phyloP scores from a whole-genome alignment of 805 yeast genomes.

The Diddensiella santjacobensis region DNA sequence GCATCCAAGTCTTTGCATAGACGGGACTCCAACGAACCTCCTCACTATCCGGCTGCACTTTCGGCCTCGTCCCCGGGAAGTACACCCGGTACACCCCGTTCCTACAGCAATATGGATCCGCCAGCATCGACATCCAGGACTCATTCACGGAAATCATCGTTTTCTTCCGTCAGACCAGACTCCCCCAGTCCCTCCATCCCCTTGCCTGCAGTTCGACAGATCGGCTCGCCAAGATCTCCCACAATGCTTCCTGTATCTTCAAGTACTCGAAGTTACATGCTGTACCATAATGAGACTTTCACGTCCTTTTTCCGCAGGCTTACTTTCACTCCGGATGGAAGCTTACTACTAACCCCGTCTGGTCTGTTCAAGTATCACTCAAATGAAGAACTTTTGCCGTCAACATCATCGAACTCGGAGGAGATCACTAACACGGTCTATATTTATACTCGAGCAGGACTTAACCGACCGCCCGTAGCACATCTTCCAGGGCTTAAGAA shows the following conservation, averaged over 20 bases:
- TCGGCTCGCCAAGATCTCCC: slow-evolving; percentile 35
- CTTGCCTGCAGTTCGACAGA: slow-evolving; percentile 45
- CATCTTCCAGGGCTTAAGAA: slow-evolving; percentile 74
- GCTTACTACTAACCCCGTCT: slow-evolving; percentile 69
- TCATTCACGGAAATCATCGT: slow-evolving; percentile 43
- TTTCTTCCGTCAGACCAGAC: slow-evolving; percentile 36
- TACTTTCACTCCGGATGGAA: slow-evolving; percentile 87
- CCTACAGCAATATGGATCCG: slow-evolving; percentile 31
- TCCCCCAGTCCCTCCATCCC: slow-evolving; percentile 38
- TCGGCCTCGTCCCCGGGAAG: slow-evolving; percentile 20
- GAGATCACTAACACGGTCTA: slow-evolving; percentile 66
- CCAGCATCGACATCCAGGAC: slow-evolving; percentile 26
- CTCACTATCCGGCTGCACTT: neutral
- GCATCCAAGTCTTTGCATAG: neutral
- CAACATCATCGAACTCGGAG: slow-evolving; percentile 28
- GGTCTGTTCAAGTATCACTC: slow-evolving; percentile 50
- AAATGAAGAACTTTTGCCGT: slow-evolving; percentile 2
- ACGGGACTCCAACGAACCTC: slow-evolving; percentile 1
- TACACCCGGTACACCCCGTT: slow-evolving; percentile 18
- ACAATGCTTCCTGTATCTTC: slow-evolving; percentile 22
- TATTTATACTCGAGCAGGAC: slow-evolving; percentile 67
- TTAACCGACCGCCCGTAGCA: slow-evolving; percentile 68
- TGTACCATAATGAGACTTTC: slow-evolving; percentile 82
- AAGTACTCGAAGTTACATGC: slow-evolving; percentile 33
- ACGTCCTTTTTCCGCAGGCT: slow-evolving; percentile 88